Evolutionary conservation across 352 stramenopile genomes (phyloP).

Genomic region (Globisporangium okanoganense): DNA sequence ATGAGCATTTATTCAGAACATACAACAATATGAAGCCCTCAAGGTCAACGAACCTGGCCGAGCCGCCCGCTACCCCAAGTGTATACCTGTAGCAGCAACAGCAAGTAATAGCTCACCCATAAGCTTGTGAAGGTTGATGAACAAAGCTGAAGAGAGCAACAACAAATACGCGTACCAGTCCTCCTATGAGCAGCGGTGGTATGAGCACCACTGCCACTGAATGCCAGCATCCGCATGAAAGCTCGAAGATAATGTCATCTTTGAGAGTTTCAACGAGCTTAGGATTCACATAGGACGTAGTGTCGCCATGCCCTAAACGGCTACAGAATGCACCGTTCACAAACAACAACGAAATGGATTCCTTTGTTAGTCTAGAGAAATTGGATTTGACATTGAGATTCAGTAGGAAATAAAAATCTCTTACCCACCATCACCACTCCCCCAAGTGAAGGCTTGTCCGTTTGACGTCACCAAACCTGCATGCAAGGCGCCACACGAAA

Average conservation of each 20-base stretch:
- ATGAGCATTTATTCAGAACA: conserved; percentile 15
- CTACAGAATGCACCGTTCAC: conserved; percentile 18
- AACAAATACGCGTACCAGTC: conserved; percentile 32
- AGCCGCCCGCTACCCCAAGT: conserved; percentile 93
- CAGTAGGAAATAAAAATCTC: conserved; percentile 13
- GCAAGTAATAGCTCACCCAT: neutral
- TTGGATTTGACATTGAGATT: too few species aligned
- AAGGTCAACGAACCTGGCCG: conserved; percentile 59
- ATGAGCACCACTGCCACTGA: conserved; percentile 86
- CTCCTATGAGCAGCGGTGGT: conserved; percentile 78
- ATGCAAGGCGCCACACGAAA: conserved; percentile 77
- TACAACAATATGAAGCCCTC: too few species aligned
- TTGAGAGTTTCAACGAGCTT: conserved; percentile 71
- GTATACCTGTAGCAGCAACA: conserved; percentile 47
- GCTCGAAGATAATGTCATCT: conserved; percentile 73
- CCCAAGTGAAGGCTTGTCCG: conserved; percentile 77
- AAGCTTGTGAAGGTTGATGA: neutral
- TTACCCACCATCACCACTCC: conserved; percentile 80
- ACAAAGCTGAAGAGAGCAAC: neutral
- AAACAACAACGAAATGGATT: neutral
- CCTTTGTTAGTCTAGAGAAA: neutral
- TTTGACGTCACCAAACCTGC: conserved; percentile 69
- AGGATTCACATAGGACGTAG: conserved; percentile 62
- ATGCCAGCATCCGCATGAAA: conserved; percentile 86
- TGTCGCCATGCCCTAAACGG: conserved; percentile 71